Conservation (phyloP, 2,329 filamentous ascomycete species). For the Paecilomyces dactylethromorphus region DNA sequence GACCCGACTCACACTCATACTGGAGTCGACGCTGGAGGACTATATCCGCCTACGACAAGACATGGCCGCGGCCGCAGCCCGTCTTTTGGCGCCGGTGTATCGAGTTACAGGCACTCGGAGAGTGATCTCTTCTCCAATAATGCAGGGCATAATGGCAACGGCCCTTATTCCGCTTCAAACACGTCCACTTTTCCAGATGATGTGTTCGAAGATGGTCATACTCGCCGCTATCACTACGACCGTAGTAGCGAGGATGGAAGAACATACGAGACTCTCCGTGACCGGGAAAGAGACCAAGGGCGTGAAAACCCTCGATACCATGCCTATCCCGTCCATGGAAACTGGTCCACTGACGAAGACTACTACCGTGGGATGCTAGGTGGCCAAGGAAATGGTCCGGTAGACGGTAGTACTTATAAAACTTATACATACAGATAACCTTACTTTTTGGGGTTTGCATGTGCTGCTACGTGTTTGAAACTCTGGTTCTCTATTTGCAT, state of each 20-base stretch:
- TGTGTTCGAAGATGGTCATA: constrained; percentile 12
- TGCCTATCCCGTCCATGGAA: constrained; percentile 17
- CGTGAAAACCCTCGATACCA: constrained; percentile 21
- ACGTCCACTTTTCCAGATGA: constrained; percentile 16
- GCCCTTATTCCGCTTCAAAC: constrained; percentile 7
- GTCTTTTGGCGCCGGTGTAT: constrained; percentile 18
- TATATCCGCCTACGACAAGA: constrained; percentile 6
- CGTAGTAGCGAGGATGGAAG: constrained; percentile 16
- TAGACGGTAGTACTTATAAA: constrained; percentile 2
- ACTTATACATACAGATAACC: background rate
- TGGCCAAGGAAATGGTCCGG: constrained; percentile 20
- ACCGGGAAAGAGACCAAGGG: constrained; percentile 17
- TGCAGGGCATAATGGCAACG: constrained; percentile 9
- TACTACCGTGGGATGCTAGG: constrained; percentile 30
- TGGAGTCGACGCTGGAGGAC: constrained; percentile 11
- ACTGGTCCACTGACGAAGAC: constrained; percentile 29
- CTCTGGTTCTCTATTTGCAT: background rate
- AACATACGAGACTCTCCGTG: constrained; percentile 19
- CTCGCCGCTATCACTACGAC: constrained; percentile 18
- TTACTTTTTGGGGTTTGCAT: background rate
- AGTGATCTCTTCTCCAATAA: constrained; percentile 18
- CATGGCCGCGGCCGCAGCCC: constrained; percentile 20
- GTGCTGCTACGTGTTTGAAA: background rate
- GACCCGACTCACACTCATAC: constrained; percentile 18
- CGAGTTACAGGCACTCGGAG: constrained; percentile 30